Conservation (phyloP, 192 early-diverging fungal genomes). For the Coemansia sp. region DNA sequence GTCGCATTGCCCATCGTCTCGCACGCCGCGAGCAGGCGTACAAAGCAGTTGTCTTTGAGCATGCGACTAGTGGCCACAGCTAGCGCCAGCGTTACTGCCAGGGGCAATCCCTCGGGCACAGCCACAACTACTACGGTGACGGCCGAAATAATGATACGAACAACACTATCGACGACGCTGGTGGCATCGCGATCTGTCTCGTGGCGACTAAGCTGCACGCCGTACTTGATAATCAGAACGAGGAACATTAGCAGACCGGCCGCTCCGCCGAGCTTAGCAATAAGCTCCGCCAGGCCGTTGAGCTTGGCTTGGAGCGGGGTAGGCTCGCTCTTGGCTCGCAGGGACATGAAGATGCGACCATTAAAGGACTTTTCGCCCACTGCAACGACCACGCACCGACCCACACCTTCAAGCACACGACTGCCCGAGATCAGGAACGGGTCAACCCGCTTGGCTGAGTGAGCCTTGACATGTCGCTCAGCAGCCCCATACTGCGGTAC, state of each 20-base stretch:
- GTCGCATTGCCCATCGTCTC: slow-evolving; percentile 99
- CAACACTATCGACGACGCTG: slow-evolving; percentile 61
- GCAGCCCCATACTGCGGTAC: neutral
- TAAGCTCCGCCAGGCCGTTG: slow-evolving; percentile 81
- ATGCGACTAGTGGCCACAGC: slow-evolving; percentile 93
- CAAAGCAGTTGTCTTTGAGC: slow-evolving; percentile 97
- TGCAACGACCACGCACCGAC: slow-evolving; percentile 78
- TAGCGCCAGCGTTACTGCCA: slow-evolving; percentile 94
- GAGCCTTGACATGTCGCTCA: slow-evolving; percentile 22
- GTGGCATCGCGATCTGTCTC: slow-evolving; percentile 49
- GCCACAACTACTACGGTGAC: slow-evolving; percentile 97
- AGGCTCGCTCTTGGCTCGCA: slow-evolving; percentile 78
- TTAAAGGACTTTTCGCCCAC: slow-evolving; percentile 86
- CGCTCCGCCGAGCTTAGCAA: slow-evolving; percentile 89
- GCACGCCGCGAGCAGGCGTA: slow-evolving; percentile 92
- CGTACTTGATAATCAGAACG: slow-evolving; percentile 83
- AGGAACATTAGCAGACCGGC: slow-evolving; percentile 86
- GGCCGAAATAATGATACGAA: slow-evolving; percentile 82
- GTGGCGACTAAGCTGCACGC: slow-evolving; percentile 58
- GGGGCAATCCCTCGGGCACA: slow-evolving; percentile 95
- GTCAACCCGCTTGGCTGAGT: slow-evolving; percentile 45
- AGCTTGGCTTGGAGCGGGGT: slow-evolving; percentile 95
- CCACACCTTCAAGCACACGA: slow-evolving; percentile 87
- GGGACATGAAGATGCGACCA: slow-evolving; percentile 83
- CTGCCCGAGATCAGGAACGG: slow-evolving; percentile 94